phyloP scores from a whole-genome alignment of 176 grass and related monocot species.

The Rhipidocladum racemiflorum region DNA sequence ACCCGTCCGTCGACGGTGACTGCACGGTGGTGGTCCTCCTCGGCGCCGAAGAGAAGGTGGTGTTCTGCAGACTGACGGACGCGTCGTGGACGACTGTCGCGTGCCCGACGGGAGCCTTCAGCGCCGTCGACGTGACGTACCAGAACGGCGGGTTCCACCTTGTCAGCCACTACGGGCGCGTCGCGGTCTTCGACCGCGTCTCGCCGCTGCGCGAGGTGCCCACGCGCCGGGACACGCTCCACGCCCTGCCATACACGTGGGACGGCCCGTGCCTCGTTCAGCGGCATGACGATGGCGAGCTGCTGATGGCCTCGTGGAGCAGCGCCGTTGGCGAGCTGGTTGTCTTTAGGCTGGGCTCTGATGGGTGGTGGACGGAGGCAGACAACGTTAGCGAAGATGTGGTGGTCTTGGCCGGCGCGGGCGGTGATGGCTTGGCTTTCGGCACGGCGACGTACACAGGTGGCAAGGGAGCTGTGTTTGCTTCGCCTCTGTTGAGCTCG shows the following conservation, averaged over 20 bases:
- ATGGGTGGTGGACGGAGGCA: conserved; percentile 23
- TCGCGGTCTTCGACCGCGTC: conserved; percentile 1
- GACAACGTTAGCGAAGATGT: neutral
- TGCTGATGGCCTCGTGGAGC: conserved; percentile 6
- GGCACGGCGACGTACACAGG: neutral
- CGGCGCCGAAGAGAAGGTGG: neutral
- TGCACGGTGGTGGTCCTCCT: conserved; percentile 2
- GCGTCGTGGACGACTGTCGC: neutral
- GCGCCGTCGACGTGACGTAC: neutral
- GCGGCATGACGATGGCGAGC: neutral
- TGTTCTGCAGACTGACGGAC: neutral
- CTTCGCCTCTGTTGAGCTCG: no score
- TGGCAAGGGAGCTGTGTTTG: neutral
- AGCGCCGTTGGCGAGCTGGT: neutral
- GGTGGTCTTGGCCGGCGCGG: neutral
- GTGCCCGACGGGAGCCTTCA: neutral
- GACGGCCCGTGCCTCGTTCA: conserved; percentile 15
- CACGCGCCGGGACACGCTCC: conserved; percentile 7
- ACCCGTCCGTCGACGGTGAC: neutral
- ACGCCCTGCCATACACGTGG: neutral
- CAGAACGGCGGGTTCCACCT: neutral
- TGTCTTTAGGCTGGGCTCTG: neutral
- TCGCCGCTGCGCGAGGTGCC: neutral
- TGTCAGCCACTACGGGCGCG: conserved; percentile 21
- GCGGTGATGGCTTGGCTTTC: neutral